Evolutionary conservation across 2,329 filamentous ascomycete species (phyloP), one percentile per base, ranked within the genome.

Genomic region (Rhexocercosporidium sp.): DNA sequence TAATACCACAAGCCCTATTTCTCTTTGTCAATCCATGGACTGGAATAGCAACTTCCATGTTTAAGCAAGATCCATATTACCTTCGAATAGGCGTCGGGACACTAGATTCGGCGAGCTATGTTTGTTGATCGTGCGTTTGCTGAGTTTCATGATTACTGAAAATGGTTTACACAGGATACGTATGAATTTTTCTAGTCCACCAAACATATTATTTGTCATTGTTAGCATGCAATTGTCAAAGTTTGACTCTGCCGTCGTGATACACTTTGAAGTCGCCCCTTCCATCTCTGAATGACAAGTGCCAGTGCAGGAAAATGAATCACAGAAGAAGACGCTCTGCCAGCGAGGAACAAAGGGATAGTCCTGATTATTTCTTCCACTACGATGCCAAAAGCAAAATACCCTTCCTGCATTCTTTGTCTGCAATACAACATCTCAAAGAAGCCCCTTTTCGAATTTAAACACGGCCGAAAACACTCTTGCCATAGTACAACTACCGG

Each of bases 271-370:
- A 20, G n/a, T 57, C 14, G 34, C 20, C 18, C 41, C 57, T 60
- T 60, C 57, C 39, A 1, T 46, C 37, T 22, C 14, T 20, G 20
- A n/a, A 20, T 31, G 8, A 20, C 39, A 31, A 59, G 14, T 25
- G 34, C 25, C 12, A 31, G 14, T 20, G 29, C 25, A 46, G 25
- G 9, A 27, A 25, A 20, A 20, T 31, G 57, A 44, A 29, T 27
- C 22, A 20, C 3, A 12, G 6, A 20, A 20, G 9, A 20, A 14
- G 9, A 20, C 11, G 1, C 3, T n/a, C 16, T 29, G 14, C 25
- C 27, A 60, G 34, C 47, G 39, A 60, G 18, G 57, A 60, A 60
- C 57, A 60, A 60, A 60, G 57, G 14, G 18, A 27, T 11, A 31
- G 16, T 31, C 25, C 3, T 31, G 25, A 47, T 47, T 47, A 11